Base-by-base conservation (phyloP, 306 rosid genomes). In the Sechiopsis laciniata region DNA sequence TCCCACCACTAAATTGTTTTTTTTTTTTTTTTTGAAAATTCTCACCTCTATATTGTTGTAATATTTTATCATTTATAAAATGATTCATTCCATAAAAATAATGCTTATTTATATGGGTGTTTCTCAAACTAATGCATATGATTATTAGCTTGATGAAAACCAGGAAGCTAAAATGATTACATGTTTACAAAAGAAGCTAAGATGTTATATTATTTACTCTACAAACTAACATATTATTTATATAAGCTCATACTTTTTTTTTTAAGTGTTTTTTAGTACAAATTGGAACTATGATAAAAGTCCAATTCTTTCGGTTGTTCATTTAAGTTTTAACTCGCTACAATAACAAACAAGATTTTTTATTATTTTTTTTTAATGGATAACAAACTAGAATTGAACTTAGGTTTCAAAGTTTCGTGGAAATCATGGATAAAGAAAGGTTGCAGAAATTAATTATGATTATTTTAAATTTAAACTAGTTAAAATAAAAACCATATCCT, bases 141-240 rank as follows among this genome's bases (percentile, higher is more conserved):
- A 67, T 67, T 5, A 67, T 67, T 67, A 67, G n/a, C 17, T 19
- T 45, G 72, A 67, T 19, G 55, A 22, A 67, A 67, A 42, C 51
- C 72, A 6, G 55, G 71, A 40, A 64, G 5, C 37, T 19, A 67
- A 67, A 45, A 67, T 45, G 72, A 67, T 67, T 67, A 62, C 37
- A 32, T 32, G 2, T 32, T 32, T 32, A 32, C 16, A 1, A 1
- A 26, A 26, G 29, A 26, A 26, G 29, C 29, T n/a, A 64, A 64
- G 14, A 62, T 15, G 68, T 32, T 29, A 35, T 62, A 35, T 37
- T 37, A 17, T 32, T 16, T 32, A 40, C 17, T 0, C n/a, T 58
- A 22, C 14, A 24, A 59, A 59, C 17, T 59, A 14, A 59, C 13
- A 59, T 59, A 2, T 12, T 24, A 24, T 59, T 24, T 6, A 24